Evolutionary conservation across 441 rosid species (phyloP).

Genomic region (Eutrema salsugineum): DNA sequence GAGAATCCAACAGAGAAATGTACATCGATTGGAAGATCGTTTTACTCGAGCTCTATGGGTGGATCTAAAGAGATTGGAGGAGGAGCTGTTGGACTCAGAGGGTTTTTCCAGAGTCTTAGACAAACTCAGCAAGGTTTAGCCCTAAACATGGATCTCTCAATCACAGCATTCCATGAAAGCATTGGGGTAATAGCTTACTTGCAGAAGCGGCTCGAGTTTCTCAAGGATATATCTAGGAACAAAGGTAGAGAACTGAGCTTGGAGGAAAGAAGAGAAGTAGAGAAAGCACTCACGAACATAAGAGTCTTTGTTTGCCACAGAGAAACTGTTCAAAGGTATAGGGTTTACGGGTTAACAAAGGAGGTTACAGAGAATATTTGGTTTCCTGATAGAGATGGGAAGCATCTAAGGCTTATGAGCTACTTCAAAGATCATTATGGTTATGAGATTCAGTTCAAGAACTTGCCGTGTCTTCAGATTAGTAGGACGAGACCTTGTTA

Average conservation of each 20-base stretch:
- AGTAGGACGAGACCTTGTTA: constrained; percentile 92
- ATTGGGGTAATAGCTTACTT: constrained; percentile 85
- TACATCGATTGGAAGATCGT: constrained; percentile 68
- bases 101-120: constrained; percentile 92
- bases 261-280: constrained; percentile 86
- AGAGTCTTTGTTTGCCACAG: constrained; percentile 91
- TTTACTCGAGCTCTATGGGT: constrained; percentile 78
- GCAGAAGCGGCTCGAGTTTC: constrained; percentile 83
- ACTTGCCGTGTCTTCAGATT: constrained; percentile 89
- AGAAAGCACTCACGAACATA: constrained; percentile 75
- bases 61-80: constrained; percentile 86
- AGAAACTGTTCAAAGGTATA: constrained; percentile 88
- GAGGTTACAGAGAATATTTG: constrained; percentile 69
- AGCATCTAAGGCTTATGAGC: constrained; percentile 59
- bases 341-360: constrained; percentile 80
- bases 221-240: constrained; percentile 71
- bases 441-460: constrained; percentile 70
- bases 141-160: constrained; percentile 85
- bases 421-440: constrained; percentile 89
- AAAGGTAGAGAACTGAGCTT: constrained; percentile 54
- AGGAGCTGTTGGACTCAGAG: constrained; percentile 86
- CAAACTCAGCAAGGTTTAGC: constrained; percentile 94
- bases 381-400: constrained; percentile 85
- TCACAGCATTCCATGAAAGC: constrained; percentile 91
- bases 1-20: constrained; percentile 85